Base-by-base conservation (phyloP, 192 early-diverging fungal genomes). In the Linnemannia schmuckeri region DNA sequence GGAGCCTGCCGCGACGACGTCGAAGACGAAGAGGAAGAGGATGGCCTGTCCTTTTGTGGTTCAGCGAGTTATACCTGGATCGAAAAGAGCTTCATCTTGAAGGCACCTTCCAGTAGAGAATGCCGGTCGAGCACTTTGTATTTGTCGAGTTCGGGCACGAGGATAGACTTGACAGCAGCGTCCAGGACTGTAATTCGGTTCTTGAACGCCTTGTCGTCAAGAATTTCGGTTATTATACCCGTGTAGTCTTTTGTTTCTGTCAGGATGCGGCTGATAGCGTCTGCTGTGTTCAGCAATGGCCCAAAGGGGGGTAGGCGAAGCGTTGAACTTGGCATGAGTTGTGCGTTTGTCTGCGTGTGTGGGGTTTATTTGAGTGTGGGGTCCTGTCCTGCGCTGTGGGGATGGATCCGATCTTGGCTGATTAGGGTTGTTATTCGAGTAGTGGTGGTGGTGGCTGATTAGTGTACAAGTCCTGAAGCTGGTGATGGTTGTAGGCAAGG, bases 21-120 rank as follows among this genome's bases (percentile, higher is more conserved):
- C 9, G 57, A 41, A 37, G 70, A 42, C 22, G 40, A n/a, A 46
- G 17, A 41, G 9, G 40, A 38, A 27, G 41, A 35, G 24, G 44
- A 41, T 20, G 44, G 61, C 17, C 74, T 40, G 17, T 75, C 38
- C 49, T 52, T 52, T 52, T 52, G 61, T 66, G 61, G 27, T 66
- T 66, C 30, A 66, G 61, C 30, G 61, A 66, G 30, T 27, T 37
- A 40, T 87, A 87, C 85, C 79, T 87, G 85, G 41, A 73, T 77
- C 52, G 75, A 61, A 22, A 80, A 46, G 40, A 87, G 78, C 40
- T 79, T 87, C n/a, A 87, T 49, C 61, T 81, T 87, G 52, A 87
- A 87, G 4, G 85, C 79, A 3, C 72, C 76, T 24, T 87, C 85
- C 18, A 87, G 61, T 22, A 87, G 61, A 0, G 79, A 17, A 3